Evolutionary conservation across 2,329 filamentous ascomycete genomes (phyloP), one percentile per base, ranked within the genome.

Genomic region (Gnomoniopsis smithogilvyi): DNA sequence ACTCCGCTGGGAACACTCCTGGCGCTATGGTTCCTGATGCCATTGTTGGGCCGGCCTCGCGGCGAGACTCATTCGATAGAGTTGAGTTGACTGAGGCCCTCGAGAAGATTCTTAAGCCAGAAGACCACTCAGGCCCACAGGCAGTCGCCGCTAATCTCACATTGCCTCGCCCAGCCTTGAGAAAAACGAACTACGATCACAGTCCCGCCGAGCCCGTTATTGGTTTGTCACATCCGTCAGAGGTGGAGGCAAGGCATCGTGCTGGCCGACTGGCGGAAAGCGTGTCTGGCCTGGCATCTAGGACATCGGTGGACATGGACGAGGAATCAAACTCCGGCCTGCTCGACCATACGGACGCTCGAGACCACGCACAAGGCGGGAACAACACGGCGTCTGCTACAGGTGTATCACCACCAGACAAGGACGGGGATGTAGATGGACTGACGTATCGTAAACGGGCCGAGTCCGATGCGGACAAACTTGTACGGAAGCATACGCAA

Each of bases 231-330:
- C 66, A 63, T 56, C 64, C 57, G 38, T 73, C 71, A 1, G 71
- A 72, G 59, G 65, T 70, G 7, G 71, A 71, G 26, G 72, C 72
- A 41, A 71, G 70, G 50, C 64, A 71, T 38, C 67, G 72, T 17
- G 72, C 72, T 2, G 71, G 73, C 50, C 67, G 71, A 11, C 65
- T 74, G 24, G 72, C 72, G 11, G 67, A 69, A 56, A 68, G 66
- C 36, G 68, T 74, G 2, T 73, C 71, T 7, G 66, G 63, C 7
- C 67, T 69, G 3, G 64, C 58, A 2, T 72, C 71, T 2, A 64
- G 67, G 30, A 61, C 43, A 3, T 73, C 71, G 1, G n/a, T 66
- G 7, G 67, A 69, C 33, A 52, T 54, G 10, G 60, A 64, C 46
- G 48, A 58, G 22, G 43, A 63, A 7, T 43, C 54, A 12, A 24